Evolutionary conservation across 2,329 filamentous ascomycete genomes (phyloP).

Genomic region (Mollisia scopiformis): DNA sequence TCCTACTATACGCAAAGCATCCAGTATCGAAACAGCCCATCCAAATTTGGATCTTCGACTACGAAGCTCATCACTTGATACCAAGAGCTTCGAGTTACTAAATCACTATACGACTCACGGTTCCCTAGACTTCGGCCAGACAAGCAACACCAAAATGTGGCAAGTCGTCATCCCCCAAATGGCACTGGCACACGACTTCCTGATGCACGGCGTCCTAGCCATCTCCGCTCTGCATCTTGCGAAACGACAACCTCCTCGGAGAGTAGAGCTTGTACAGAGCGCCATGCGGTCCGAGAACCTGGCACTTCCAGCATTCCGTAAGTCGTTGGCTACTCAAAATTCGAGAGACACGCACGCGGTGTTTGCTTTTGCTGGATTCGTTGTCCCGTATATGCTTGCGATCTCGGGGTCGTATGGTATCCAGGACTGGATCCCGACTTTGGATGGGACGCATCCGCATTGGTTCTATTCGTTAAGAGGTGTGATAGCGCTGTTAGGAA

Average conservation of each 20-base stretch:
- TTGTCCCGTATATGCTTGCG: slow-evolving; percentile 23
- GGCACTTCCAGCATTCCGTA: slow-evolving; percentile 16
- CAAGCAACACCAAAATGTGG: slow-evolving; percentile 11
- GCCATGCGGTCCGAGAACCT: slow-evolving; percentile 11
- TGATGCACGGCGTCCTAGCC: slow-evolving; percentile 32
- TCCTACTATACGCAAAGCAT: not conserved
- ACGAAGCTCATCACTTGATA: not conserved
- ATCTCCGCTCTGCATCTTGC: slow-evolving; percentile 30
- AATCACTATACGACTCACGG: slow-evolving; percentile 3
- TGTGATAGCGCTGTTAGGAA: not conserved
- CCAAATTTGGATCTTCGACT: not conserved
- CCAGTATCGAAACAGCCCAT: not conserved
- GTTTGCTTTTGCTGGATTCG: slow-evolving; percentile 21
- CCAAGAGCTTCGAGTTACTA: slow-evolving; percentile 3
- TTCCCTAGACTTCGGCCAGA: not conserved
- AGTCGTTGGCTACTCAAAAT: not conserved
- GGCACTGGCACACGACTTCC: slow-evolving; percentile 19
- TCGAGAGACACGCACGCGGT: slow-evolving; percentile 12
- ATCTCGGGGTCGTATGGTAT: not conserved
- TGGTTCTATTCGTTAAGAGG: slow-evolving; percentile 22
- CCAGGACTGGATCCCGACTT: slow-evolving; percentile 5
- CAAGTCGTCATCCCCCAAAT: slow-evolving; percentile 17
- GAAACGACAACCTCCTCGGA: slow-evolving; percentile 20
- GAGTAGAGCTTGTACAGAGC: slow-evolving; percentile 6
- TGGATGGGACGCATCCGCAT: slow-evolving; percentile 14